Percentiles rank a stretch among this genome's conserved stretches.
These are phyloP conservation scores for Hypholoma sublateritium DNA, from an alignment of 768 basidiomycete species.

Conservation along the genomic window DNA sequence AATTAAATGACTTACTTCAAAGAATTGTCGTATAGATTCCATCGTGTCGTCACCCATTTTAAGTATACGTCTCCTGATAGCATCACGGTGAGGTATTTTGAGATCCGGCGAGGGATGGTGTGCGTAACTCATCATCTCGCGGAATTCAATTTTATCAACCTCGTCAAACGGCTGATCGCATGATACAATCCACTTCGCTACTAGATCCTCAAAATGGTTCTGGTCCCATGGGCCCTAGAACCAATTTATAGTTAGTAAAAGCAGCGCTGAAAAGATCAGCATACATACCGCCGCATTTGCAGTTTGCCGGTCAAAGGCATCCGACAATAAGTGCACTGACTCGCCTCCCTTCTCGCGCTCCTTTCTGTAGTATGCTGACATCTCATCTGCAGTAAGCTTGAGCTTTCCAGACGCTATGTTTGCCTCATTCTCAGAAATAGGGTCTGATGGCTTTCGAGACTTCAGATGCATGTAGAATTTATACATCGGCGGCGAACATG, in stretches of 20 bases:
- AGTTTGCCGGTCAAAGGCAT: conserved; percentile 1
- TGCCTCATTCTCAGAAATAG: background rate
- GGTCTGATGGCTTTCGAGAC: background rate
- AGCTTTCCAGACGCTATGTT: conserved; percentile 4
- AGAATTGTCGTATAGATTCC: conserved; percentile 13
- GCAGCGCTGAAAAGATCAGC: background rate
- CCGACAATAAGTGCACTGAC: background rate
- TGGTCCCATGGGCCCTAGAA: background rate
- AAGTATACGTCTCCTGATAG: conserved; percentile 9
- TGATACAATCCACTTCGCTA: background rate
- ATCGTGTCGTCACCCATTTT: conserved; percentile 16
- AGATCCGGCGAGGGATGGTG: conserved; percentile 10
- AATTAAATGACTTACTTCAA: conserved; percentile 9
- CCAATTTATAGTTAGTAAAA: background rate
- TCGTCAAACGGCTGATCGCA: conserved; percentile 22
- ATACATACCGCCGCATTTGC: background rate
- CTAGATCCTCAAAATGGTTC: background rate
- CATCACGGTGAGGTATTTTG: conserved; percentile 1
- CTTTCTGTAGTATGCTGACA: background rate
- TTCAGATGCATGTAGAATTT: conserved; percentile 2
- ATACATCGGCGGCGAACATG: conserved; percentile 5
- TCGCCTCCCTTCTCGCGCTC: background rate
- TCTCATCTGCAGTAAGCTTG: background rate
- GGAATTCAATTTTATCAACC: conserved; percentile 20
- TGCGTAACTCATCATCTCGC: conserved; percentile 14